Percentiles rank a stretch among this genome's conserved stretches.
Conservation (phyloP, 768 basidiomycete species). For the Mrakia blollopis region DNA sequence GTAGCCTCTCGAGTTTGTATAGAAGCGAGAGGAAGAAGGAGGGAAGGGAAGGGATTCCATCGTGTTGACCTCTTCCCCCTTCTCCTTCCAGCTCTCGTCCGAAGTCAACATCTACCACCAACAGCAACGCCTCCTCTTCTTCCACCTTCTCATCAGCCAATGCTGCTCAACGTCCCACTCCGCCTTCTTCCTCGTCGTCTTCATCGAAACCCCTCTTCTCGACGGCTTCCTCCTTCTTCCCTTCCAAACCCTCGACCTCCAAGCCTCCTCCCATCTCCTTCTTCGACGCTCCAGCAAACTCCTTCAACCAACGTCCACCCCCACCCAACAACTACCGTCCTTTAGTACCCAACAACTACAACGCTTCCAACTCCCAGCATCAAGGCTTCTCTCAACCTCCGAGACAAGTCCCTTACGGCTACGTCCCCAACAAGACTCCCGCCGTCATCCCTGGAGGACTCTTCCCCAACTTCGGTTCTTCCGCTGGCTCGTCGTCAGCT, state of each 20-base stretch:
- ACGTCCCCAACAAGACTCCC: constrained; percentile 16
- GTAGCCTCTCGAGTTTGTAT: neutral
- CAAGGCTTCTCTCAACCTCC: neutral
- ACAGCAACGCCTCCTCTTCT: neutral
- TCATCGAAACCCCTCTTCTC: neutral
- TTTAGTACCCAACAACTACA: neutral
- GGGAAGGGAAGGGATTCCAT: neutral
- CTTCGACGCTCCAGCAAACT: constrained; percentile 5
- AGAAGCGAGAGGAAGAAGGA: neutral
- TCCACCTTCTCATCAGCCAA: neutral
- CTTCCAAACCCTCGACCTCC: neutral
- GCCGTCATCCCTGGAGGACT: constrained; percentile 8
- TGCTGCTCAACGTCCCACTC: neutral
- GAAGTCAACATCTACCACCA: neutral
- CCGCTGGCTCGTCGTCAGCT: neutral
- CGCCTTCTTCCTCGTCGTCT: neutral
- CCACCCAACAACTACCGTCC: neutral
- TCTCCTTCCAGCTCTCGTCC: neutral
- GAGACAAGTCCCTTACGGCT: constrained; percentile 11
- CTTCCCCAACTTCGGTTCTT: neutral
- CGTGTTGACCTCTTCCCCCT: neutral
- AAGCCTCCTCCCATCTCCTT: neutral
- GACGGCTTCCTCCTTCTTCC: constrained; percentile 5
- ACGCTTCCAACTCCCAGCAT: too few relatives aligned
- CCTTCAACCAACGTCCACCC: neutral